Evolutionary conservation across 805 yeast genomes (phyloP).

Genomic region (Metschnikowia lachancei): DNA sequence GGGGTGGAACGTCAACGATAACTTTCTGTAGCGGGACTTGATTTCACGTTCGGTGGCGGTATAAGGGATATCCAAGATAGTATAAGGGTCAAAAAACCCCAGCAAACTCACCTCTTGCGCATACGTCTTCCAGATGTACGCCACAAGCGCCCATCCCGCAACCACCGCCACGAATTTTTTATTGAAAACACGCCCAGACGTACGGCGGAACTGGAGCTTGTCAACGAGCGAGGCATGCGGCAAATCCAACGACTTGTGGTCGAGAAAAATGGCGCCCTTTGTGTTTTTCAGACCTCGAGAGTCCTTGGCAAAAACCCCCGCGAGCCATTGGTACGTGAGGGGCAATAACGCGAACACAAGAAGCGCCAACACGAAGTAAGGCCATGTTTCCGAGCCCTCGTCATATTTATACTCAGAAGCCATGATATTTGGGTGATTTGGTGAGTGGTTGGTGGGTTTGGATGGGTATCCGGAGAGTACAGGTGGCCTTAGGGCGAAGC

Average conservation of each 20-base stretch:
- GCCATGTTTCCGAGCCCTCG: conserved; percentile 91
- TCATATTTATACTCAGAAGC: conserved; percentile 70
- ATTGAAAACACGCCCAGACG: conserved; percentile 38
- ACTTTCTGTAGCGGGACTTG: conserved; percentile 78
- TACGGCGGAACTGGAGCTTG: conserved; percentile 28
- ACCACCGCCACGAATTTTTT: conserved; percentile 31
- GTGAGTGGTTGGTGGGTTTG: neutral
- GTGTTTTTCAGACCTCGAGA: conserved; percentile 21
- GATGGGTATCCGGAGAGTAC: conserved; percentile 1
- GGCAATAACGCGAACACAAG: conserved; percentile 69
- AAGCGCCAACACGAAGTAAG: conserved; percentile 77
- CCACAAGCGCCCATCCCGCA: conserved; percentile 62
- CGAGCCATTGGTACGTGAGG: conserved; percentile 41
- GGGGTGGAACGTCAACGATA: conserved; percentile 88
- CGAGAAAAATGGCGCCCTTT: conserved; percentile 31
- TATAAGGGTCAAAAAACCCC: conserved; percentile 84
- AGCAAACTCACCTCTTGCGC: conserved; percentile 46
- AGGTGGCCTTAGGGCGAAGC: conserved; percentile 9
- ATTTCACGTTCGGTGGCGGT: conserved; percentile 72
- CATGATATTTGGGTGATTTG: conserved; percentile 21
- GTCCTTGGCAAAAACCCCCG: conserved; percentile 20
- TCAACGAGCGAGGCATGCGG: conserved; percentile 24
- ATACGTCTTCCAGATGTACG: conserved; percentile 35
- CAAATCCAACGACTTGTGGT: conserved; percentile 32
- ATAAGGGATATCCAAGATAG: conserved; percentile 68